A percentile compares a stretch with the other conserved stretches of the same genome.
These are phyloP conservation scores for Pseudogymnoascus sp. DNA, from an alignment of 2,329 filamentous ascomycete genomes.

Conservation along the genomic window DNA sequence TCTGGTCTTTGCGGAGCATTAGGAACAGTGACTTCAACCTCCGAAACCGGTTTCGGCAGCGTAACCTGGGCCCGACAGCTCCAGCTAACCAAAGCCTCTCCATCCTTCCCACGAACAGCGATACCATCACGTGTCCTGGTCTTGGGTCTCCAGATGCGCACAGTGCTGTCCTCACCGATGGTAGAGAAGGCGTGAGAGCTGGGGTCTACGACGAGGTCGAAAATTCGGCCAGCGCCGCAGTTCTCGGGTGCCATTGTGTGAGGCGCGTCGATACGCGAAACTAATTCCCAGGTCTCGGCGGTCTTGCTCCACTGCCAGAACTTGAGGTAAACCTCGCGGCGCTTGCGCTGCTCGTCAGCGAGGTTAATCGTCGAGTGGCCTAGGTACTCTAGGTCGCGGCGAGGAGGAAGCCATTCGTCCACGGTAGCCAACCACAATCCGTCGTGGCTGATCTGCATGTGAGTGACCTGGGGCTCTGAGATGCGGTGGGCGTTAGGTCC, in stretches of 20 bases:
- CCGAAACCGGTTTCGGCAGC: constrained; percentile 31
- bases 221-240: constrained; percentile 45
- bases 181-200: constrained; percentile 67
- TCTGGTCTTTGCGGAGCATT: constrained; percentile 24
- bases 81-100: constrained; percentile 63
- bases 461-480: constrained; percentile 67
- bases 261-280: constrained; percentile 75
- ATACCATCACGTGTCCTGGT: constrained; percentile 60
- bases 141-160: constrained; percentile 76
- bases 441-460: constrained; percentile 67
- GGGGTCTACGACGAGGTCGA: constrained; percentile 67
- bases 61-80: constrained; percentile 52
- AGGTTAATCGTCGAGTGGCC: constrained; percentile 36
- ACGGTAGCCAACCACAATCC: constrained; percentile 86
- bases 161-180: constrained; percentile 67
- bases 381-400: constrained; percentile 55
- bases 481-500: constrained; percentile 64
- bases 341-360: constrained; percentile 41
- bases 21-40: constrained; percentile 31
- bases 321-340: constrained; percentile 72
- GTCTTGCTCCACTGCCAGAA: constrained; percentile 69
- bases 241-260: constrained; percentile 53
- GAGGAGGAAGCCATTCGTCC: constrained; percentile 78
- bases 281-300: constrained; percentile 58
- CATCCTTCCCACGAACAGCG: constrained; percentile 48